Evolutionary conservation across 805 yeast species (phyloP).

Genomic region (Jamesozyma lodderae): DNA sequence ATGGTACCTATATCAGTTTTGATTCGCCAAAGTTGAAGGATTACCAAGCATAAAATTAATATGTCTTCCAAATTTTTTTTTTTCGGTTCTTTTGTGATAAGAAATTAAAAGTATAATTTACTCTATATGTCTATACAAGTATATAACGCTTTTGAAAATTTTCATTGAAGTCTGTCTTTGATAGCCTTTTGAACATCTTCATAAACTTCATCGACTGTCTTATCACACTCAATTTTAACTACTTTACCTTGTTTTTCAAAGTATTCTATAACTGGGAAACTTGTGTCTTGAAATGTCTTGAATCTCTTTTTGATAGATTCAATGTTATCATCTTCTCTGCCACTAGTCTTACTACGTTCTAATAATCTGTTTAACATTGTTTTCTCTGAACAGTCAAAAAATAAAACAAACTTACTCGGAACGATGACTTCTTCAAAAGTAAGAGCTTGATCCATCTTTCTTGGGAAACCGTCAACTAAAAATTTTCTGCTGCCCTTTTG

Average conservation of each 20-base stretch:
- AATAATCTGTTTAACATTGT: conserved; percentile 79
- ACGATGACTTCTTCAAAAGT: conserved; percentile 80
- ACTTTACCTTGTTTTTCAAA: conserved; percentile 68
- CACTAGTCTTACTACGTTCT: conserved; percentile 90
- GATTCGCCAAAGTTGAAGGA: conserved; percentile 31
- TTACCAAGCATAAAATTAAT: conserved; percentile 3
- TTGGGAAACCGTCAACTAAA: conserved; percentile 91
- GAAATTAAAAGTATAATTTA: no score
- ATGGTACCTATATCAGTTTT: conserved; percentile 63
- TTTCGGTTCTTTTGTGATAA: no score
- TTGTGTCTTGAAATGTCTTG: conserved; percentile 73
- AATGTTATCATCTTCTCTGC: conserved; percentile 86
- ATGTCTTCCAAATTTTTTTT: no score
- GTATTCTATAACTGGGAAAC: conserved; percentile 88
- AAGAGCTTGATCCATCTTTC: conserved; percentile 95
- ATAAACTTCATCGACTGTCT: conserved; percentile 73
- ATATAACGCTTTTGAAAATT: background rate
- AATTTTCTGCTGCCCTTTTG: conserved; percentile 47
- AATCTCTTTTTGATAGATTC: conserved; percentile 89
- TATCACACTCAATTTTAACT: conserved; percentile 68
- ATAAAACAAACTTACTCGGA: conserved; percentile 59
- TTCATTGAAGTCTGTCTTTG: conserved; percentile 29
- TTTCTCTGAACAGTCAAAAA: conserved; percentile 72
- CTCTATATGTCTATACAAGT: background rate
- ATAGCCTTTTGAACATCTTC: conserved; percentile 58